These are phyloP conservation scores for Helicocarpus griseus DNA, from an alignment of 2,329 filamentous ascomycete species.

Conservation along the genomic window DNA sequence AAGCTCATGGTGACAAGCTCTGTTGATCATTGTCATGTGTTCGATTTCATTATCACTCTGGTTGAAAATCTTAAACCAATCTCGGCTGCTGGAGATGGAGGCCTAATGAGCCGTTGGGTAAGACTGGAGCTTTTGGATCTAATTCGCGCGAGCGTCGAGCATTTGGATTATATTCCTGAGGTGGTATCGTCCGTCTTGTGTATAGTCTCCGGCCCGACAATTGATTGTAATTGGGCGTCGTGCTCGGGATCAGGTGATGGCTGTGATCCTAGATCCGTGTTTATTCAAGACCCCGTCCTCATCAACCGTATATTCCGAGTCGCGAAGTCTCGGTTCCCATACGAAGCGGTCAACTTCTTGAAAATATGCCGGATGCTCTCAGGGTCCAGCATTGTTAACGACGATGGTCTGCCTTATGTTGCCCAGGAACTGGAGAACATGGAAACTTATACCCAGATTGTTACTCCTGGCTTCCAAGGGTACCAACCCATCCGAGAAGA, in stretches of 20 bases:
- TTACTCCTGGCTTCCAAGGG: conserved; percentile 61
- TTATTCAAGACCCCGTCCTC: conserved; percentile 49
- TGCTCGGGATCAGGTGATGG: conserved; percentile 12
- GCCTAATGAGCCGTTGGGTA: conserved; percentile 51
- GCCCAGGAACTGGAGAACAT: conserved; percentile 59
- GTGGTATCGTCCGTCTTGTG: conserved; percentile 57
- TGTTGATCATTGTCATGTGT: conserved; percentile 38
- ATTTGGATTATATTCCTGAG: conserved; percentile 64
- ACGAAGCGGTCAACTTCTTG: conserved; percentile 72
- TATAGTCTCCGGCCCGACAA: conserved; percentile 44
- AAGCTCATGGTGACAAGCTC: conserved; percentile 38
- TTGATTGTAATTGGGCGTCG: conserved; percentile 14
- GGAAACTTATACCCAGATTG: conserved; percentile 63
- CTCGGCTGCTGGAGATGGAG: conserved; percentile 41
- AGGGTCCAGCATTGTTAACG: conserved; percentile 33
- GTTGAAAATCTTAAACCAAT: conserved; percentile 35
- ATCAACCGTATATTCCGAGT: conserved; percentile 54
- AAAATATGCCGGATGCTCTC: conserved; percentile 59
- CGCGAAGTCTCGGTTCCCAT: conserved; percentile 70
- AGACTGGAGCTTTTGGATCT: conserved; percentile 60
- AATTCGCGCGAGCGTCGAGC: conserved; percentile 55
- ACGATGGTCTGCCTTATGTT: conserved; percentile 44
- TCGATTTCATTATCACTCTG: conserved; percentile 38
- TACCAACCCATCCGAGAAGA: conserved; percentile 78
- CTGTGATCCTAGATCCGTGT: conserved; percentile 37